These are phyloP conservation scores for Tulasnella sp. DNA, from an alignment of 768 basidiomycete genomes.

Conservation along the genomic window DNA sequence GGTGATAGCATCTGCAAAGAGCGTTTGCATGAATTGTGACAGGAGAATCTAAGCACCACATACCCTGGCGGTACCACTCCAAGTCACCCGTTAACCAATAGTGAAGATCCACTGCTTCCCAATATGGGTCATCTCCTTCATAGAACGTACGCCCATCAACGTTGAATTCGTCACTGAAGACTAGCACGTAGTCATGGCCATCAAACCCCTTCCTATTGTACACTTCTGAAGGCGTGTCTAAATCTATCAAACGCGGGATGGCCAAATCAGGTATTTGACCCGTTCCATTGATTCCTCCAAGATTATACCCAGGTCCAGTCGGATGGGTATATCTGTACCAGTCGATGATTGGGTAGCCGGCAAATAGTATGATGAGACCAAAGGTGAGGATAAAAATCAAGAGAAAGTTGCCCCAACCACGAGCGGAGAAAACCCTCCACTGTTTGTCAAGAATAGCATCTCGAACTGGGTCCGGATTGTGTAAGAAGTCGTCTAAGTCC, in stretches of 20 bases:
- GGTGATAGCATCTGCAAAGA: slow-evolving; percentile 43
- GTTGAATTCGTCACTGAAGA: slow-evolving; percentile 83
- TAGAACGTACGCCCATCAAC: slow-evolving; percentile 57
- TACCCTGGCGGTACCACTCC: slow-evolving; percentile 57
- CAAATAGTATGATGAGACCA: slow-evolving; percentile 67
- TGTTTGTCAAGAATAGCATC: slow-evolving; percentile 45
- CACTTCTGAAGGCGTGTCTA: slow-evolving; percentile 50
- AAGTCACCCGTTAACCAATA: slow-evolving; percentile 66
- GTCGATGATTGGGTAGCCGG: slow-evolving; percentile 73
- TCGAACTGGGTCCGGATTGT: slow-evolving; percentile 72
- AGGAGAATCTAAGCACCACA: background rate
- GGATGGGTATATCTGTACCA: slow-evolving; percentile 24
- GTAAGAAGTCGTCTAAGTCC: slow-evolving; percentile 80
- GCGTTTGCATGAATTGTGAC: background rate
- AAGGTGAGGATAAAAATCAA: slow-evolving; percentile 56
- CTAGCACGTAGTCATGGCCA: slow-evolving; percentile 65
- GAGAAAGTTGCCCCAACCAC: slow-evolving; percentile 73
- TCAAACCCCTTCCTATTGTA: slow-evolving; percentile 51
- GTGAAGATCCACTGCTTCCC: slow-evolving; percentile 78
- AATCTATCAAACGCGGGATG: slow-evolving; percentile 60
- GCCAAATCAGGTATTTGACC: slow-evolving; percentile 77
- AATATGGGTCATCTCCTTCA: slow-evolving; percentile 70
- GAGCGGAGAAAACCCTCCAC: slow-evolving; percentile 61
- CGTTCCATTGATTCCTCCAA: slow-evolving; percentile 77
- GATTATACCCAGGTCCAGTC: slow-evolving; percentile 47